Conservation (phyloP, 148 eudicot genomes). For the Silene latifolia region DNA sequence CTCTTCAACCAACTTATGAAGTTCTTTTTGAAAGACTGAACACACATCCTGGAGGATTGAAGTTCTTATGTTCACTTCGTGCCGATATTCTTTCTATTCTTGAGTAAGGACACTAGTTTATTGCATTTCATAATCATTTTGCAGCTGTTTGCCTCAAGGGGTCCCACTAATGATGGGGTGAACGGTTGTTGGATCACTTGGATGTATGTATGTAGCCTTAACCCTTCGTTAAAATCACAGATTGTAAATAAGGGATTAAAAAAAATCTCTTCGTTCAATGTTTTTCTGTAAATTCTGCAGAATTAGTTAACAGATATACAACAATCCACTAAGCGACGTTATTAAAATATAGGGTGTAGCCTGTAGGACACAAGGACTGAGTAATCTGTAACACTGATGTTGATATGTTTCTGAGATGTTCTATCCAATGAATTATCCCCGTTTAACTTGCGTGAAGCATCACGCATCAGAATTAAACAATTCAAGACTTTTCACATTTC, state of each 20-base stretch:
- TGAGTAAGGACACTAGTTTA: slow-evolving; percentile 53
- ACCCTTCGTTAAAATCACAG: too few relatives aligned
- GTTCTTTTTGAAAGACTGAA: slow-evolving; percentile 82
- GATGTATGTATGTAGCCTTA: too few relatives aligned
- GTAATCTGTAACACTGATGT: neutral
- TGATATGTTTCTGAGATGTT: neutral
- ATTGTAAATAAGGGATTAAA: too few relatives aligned
- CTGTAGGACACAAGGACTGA: too few relatives aligned
- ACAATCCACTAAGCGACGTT: neutral
- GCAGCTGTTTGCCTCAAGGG: too few relatives aligned
- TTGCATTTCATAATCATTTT: neutral
- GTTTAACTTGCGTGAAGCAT: slow-evolving; percentile 1
- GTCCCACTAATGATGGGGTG: too few relatives aligned
- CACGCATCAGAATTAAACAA: neutral
- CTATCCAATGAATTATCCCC: neutral
- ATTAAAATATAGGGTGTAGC: neutral
- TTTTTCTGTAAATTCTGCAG: neutral
- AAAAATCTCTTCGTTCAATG: too few relatives aligned
- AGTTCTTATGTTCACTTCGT: slow-evolving; percentile 66
- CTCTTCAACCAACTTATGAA: slow-evolving; percentile 84
- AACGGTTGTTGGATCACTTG: too few relatives aligned
- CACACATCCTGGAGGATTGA: slow-evolving; percentile 93
- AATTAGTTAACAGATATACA: neutral
- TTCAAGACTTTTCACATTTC: slow-evolving; percentile 1
- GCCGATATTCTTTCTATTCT: slow-evolving; percentile 74